Conservation (phyloP, 768 basidiomycete genomes). For the Tricholoma furcatifolium region DNA sequence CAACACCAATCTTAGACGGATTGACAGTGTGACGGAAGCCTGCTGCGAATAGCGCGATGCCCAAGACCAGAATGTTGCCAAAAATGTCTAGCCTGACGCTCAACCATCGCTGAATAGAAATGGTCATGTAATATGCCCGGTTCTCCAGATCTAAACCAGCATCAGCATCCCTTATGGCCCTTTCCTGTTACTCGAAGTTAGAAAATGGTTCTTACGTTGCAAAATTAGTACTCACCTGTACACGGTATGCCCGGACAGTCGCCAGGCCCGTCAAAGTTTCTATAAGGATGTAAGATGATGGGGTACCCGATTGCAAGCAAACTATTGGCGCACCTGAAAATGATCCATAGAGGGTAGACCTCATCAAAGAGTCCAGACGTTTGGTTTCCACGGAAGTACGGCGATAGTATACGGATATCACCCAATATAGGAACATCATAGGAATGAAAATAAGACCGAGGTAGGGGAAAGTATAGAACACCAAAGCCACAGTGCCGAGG, state of each 20-base stretch:
- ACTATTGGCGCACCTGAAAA: conserved; percentile 45
- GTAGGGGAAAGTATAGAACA: conserved; percentile 67
- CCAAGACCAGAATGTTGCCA: conserved; percentile 63
- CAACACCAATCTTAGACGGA: conserved; percentile 51
- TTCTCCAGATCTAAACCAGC: conserved; percentile 56
- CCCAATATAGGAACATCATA: conserved; percentile 49
- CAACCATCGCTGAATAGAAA: conserved; percentile 66
- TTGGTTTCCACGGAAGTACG: conserved; percentile 63
- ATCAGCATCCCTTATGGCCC: conserved; percentile 51
- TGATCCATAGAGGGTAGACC: conserved; percentile 56
- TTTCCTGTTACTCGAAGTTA: conserved; percentile 27
- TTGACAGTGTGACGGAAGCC: conserved; percentile 53
- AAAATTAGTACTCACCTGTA: conserved; percentile 35
- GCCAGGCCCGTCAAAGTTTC: conserved; percentile 63
- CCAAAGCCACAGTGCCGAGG: conserved; percentile 53
- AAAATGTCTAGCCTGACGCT: conserved; percentile 64
- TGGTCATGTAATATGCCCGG: conserved; percentile 61
- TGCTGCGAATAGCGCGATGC: conserved; percentile 68
- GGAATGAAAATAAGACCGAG: conserved; percentile 67
- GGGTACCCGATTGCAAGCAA: background rate
- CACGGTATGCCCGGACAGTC: conserved; percentile 58
- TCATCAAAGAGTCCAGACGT: conserved; percentile 60
- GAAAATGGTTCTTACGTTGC: background rate
- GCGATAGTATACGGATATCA: conserved; percentile 56
- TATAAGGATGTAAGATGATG: conserved; percentile 18